A percentile compares a stretch with the other conserved stretches of the same genome.
Conservation (phyloP, 2,329 filamentous ascomycete genomes). For the Trichoderma atrobrunneum region DNA sequence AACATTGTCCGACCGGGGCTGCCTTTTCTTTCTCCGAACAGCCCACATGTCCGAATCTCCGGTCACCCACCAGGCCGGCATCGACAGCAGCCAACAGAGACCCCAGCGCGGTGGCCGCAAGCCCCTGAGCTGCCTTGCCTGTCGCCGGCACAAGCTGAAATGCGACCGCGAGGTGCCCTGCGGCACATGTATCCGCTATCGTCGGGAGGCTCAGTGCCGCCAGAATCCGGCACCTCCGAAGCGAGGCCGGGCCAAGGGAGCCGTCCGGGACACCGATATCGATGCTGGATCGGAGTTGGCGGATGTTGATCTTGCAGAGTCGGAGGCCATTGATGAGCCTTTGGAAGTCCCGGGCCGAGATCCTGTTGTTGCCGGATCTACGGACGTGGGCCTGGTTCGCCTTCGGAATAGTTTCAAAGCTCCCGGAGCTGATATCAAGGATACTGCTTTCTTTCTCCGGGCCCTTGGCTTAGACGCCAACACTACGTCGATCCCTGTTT, state of each 20-base stretch:
- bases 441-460: not conserved
- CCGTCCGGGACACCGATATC: not conserved
- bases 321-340: not conserved
- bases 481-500: not conserved
- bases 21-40: not conserved
- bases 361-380: not conserved
- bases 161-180: constrained; percentile 34
- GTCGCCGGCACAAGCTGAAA: constrained; percentile 32
- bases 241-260: not conserved
- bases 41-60: constrained; percentile 5
- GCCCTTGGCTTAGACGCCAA: not conserved
- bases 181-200: constrained; percentile 31
- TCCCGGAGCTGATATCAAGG: not conserved
- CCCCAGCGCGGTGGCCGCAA: constrained; percentile 16
- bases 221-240: constrained; percentile 26
- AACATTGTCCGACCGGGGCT: not conserved
- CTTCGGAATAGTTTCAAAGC: not conserved
- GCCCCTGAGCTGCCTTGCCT: constrained; percentile 32
- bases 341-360: not conserved
- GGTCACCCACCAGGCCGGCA: not conserved
- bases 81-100: not conserved
- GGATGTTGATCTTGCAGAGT: not conserved
- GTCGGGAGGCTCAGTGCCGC: constrained; percentile 31
- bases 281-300: not conserved
- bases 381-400: not conserved